These are phyloP conservation scores for Puccinia coronata DNA, from an alignment of 1,284 basidiomycete species.

Conservation along the genomic window DNA sequence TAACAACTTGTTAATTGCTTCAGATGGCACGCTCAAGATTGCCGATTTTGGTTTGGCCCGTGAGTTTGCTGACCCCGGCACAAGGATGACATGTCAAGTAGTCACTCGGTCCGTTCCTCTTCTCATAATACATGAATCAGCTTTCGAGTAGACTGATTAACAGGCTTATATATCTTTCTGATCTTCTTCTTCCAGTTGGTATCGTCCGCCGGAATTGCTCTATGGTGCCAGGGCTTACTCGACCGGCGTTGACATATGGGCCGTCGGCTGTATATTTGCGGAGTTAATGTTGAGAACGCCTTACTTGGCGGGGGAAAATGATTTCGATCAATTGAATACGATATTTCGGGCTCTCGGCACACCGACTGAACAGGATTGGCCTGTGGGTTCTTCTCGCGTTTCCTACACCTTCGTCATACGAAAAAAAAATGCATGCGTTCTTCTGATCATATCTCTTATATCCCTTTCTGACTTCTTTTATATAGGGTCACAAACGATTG, in stretches of 20 bases:
- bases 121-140: neutral
- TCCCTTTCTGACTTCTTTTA: conserved; percentile 24
- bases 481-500: conserved; percentile 80
- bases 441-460: neutral
- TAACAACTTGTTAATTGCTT: conserved; percentile 93
- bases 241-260: conserved; percentile 88
- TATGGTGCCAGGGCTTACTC: conserved; percentile 86
- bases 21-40: conserved; percentile 88
- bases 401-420: neutral
- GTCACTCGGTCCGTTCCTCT: conserved; percentile 73
- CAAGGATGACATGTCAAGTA: conserved; percentile 96
- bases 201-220: conserved; percentile 89
- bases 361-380: conserved; percentile 95
- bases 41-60: conserved; percentile 98
- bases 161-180: neutral
- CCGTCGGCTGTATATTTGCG: conserved; percentile 91
- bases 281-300: conserved; percentile 93
- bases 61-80: conserved; percentile 87
- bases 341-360: conserved; percentile 93
- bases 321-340: conserved; percentile 93
- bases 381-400: conserved; percentile 63
- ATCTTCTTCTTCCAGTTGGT: conserved; percentile 73
- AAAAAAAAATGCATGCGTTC: neutral
- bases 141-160: neutral
- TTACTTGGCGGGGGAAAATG: conserved; percentile 87